Conservation (phyloP, 495 filamentous ascomycete genomes). For the Ascobolus immersus region DNA sequence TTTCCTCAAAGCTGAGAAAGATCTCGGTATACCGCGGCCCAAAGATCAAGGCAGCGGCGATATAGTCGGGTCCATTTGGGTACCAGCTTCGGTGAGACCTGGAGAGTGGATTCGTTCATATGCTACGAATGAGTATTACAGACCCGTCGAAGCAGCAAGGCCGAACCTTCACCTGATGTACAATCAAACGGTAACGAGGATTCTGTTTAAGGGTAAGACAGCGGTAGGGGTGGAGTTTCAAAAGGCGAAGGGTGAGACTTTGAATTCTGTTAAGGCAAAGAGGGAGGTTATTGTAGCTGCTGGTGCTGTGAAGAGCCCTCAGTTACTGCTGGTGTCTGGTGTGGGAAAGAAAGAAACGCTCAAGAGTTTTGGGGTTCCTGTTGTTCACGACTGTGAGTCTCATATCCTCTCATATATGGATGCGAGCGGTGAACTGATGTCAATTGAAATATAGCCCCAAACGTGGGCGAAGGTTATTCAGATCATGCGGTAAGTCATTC, state of each 20-base stretch:
- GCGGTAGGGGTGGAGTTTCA: conserved; percentile 21
- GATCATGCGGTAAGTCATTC: too few species aligned
- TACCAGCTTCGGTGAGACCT: background rate
- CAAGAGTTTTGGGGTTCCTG: conserved; percentile 12
- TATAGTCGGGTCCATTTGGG: background rate
- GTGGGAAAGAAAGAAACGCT: conserved; percentile 23
- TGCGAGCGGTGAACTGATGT: too few species aligned
- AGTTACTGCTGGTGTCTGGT: conserved; percentile 35
- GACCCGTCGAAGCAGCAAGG: too few species aligned
- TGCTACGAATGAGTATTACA: too few species aligned
- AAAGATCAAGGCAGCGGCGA: too few species aligned
- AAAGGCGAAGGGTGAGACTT: background rate
- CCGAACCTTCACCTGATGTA: conserved; percentile 28
- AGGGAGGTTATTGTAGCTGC: conserved; percentile 34
- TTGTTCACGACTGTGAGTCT: too few species aligned
- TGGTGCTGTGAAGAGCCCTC: conserved; percentile 31
- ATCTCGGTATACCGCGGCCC: background rate
- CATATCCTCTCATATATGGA: too few species aligned
- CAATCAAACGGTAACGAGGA: conserved; percentile 25
- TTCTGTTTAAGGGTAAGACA: conserved; percentile 24
- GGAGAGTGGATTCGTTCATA: background rate
- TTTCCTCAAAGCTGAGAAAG: too few species aligned
- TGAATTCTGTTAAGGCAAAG: conserved; percentile 19
- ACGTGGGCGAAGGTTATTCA: too few species aligned
- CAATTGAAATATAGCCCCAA: too few species aligned